Percentiles rank a stretch among this genome's conserved stretches.
These are phyloP conservation scores for Aspergillus mulundensis DNA, from an alignment of 495 filamentous ascomycete species.

Conservation along the genomic window DNA sequence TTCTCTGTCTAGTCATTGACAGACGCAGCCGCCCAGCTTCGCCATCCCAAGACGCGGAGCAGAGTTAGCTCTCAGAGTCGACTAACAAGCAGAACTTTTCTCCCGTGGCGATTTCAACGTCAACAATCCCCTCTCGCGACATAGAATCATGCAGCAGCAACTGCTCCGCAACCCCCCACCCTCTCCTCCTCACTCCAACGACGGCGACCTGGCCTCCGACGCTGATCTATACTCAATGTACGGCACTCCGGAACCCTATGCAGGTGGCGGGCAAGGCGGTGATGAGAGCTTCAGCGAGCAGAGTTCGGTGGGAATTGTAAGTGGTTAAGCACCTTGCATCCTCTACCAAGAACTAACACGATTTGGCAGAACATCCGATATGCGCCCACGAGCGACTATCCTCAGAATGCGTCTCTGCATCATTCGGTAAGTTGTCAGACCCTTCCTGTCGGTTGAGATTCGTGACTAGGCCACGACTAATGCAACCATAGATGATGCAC, in stretches of 20 bases:
- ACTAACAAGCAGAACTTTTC: neutral
- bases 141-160: neutral
- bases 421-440: constrained; percentile 14
- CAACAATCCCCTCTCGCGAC: neutral
- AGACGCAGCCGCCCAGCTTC: neutral
- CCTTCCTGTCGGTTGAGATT: neutral
- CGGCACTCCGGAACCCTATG: constrained; percentile 1
- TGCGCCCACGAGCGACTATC: constrained; percentile 14
- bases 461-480: neutral
- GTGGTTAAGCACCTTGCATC: neutral
- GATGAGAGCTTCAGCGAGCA: constrained; percentile 7
- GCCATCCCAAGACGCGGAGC: neutral
- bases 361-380: constrained; percentile 15
- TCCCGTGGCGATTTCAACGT: neutral
- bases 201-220: constrained; percentile 17
- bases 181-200: constrained; percentile 27
- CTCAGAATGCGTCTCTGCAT: constrained; percentile 16
- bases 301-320: constrained; percentile 12
- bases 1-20: neutral
- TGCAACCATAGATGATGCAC: constrained; percentile 6
- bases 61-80: neutral
- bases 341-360: neutral
- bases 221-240: constrained; percentile 17
- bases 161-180: constrained; percentile 10
- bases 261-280: neutral